phyloP scores from a whole-genome alignment of 495 filamentous ascomycete genomes.

The Aspergillus sclerotiicarbonarius region DNA sequence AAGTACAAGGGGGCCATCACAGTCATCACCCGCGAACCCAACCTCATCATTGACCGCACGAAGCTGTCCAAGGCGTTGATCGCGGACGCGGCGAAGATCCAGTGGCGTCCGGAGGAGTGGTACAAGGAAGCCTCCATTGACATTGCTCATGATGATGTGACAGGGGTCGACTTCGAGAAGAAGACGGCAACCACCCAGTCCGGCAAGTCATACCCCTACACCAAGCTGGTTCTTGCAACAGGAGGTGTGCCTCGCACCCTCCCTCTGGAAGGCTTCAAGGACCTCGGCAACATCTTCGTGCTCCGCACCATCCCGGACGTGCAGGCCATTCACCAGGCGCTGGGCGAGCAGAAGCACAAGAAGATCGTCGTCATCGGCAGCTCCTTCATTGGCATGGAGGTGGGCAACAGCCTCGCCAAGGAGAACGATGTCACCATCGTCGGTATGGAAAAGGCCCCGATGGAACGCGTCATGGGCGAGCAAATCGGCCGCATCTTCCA shows the following conservation, averaged over 20 bases:
- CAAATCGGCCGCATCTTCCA: conserved; percentile 80
- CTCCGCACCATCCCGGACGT: conserved; percentile 74
- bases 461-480: conserved; percentile 84
- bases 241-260: conserved; percentile 78
- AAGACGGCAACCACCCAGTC: conserved; percentile 72
- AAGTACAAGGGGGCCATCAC: conserved; percentile 82
- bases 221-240: conserved; percentile 85
- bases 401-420: conserved; percentile 73
- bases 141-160: conserved; percentile 71
- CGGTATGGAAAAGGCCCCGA: conserved; percentile 84
- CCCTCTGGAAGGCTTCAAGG: conserved; percentile 81
- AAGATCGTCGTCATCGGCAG: conserved; percentile 89
- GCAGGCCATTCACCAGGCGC: conserved; percentile 69
- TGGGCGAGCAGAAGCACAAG: conserved; percentile 76
- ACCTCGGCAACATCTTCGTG: conserved; percentile 80
- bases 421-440: conserved; percentile 82
- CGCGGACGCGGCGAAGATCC: conserved; percentile 74
- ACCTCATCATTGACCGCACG: conserved; percentile 85
- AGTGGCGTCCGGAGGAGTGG: conserved; percentile 71
- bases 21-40: conserved; percentile 78
- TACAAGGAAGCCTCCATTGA: conserved; percentile 74
- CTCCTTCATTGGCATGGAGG: conserved; percentile 96
- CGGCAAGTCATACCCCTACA: conserved; percentile 70
- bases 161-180: conserved; percentile 66
- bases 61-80: conserved; percentile 95